phyloP scores from a whole-genome alignment of 768 basidiomycete genomes.

The Hydnum rufescens region DNA sequence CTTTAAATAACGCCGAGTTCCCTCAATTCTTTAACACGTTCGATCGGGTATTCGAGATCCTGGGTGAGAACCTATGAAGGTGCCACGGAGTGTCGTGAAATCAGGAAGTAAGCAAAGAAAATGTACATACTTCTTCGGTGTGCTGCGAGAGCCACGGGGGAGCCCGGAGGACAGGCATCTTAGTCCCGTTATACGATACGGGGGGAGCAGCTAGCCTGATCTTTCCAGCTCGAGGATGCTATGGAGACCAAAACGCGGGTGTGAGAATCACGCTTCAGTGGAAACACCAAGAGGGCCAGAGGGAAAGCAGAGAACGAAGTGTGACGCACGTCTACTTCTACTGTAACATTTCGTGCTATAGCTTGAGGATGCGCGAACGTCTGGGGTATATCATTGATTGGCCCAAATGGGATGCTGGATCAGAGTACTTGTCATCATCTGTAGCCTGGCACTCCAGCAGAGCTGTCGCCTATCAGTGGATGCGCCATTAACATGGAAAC shows the following conservation, averaged over 20 bases:
- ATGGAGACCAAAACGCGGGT: no score
- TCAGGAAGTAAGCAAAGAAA: neutral
- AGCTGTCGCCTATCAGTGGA: no score
- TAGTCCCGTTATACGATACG: conserved; percentile 60
- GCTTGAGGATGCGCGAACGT: conserved; percentile 85
- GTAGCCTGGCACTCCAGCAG: neutral
- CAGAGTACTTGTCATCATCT: neutral
- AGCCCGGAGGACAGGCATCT: conserved; percentile 52
- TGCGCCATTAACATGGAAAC: conserved; percentile 11
- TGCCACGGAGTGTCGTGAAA: neutral
- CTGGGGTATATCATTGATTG: conserved; percentile 79
- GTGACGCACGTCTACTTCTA: conserved; percentile 53
- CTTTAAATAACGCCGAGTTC: neutral
- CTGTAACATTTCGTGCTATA: conserved; percentile 47
- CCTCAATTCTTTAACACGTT: neutral
- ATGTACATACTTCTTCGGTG: conserved; percentile 40
- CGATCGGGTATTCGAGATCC: conserved; percentile 1
- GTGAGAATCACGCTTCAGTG: neutral
- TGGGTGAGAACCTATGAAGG: neutral
- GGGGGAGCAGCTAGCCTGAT: conserved; percentile 67
- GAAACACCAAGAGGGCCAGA: neutral
- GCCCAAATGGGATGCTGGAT: conserved; percentile 59
- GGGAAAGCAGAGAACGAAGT: neutral
- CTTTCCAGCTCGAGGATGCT: conserved; percentile 55
- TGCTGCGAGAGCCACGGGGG: conserved; percentile 81